Conservation (phyloP, 345 rosid genomes). For the Euphorbia pulcherrima region DNA sequence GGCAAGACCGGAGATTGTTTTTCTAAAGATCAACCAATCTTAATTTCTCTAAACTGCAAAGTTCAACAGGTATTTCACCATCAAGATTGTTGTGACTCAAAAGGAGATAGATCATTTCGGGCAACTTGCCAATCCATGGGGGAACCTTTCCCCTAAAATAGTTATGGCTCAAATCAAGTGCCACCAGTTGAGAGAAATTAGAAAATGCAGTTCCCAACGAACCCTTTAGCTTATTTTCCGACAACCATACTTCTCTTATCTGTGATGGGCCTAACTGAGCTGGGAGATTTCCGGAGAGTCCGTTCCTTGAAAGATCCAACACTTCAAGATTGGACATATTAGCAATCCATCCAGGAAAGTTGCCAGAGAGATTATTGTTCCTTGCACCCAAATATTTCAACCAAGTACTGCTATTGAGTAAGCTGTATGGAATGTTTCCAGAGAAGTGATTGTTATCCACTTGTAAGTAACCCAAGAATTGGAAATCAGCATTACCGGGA, state of each 20-base stretch:
- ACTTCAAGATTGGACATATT: background rate
- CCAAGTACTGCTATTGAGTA: rapidly evolving
- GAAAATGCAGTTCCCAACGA: background rate
- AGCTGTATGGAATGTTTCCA: background rate
- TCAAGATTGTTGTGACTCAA: constrained; percentile 19
- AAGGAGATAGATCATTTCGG: constrained; percentile 16
- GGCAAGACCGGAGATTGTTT: constrained; percentile 12
- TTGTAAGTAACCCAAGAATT: background rate
- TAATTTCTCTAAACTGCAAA: constrained; percentile 15
- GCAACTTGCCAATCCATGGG: constrained; percentile 7
- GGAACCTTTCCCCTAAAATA: constrained; percentile 17
- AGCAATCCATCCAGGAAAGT: background rate
- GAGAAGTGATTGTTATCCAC: background rate
- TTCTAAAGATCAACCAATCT: constrained; percentile 21
- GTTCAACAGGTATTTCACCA: constrained; percentile 12
- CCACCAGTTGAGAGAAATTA: background rate
- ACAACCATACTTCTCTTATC: constrained; percentile 6
- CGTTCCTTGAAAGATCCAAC: constrained; percentile 12
- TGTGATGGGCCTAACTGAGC: background rate
- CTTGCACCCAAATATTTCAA: background rate
- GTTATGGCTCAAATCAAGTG: constrained; percentile 21
- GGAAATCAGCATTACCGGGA: background rate
- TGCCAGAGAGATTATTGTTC: constrained; percentile 4
- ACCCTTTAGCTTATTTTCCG: background rate
- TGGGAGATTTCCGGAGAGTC: constrained; percentile 1